A percentile compares a stretch with the other conserved stretches of the same genome.
These are phyloP conservation scores for Debaryomycetaceae sp. DNA, from an alignment of 1,139 yeast genomes.

Conservation along the genomic window DNA sequence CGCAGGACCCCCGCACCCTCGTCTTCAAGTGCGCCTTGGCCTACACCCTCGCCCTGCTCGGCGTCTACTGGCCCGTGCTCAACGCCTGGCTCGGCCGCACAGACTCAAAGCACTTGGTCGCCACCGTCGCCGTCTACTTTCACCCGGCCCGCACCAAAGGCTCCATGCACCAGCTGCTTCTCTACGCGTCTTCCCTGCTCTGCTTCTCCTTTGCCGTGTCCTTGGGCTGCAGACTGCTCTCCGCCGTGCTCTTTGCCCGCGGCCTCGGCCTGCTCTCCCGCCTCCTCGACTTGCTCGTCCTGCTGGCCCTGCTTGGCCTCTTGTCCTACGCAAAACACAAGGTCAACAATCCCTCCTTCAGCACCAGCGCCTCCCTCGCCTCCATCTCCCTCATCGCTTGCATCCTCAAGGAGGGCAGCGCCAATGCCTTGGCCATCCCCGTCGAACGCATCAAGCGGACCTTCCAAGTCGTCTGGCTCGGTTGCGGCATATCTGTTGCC, in stretches of 20 bases:
- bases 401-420: conserved; percentile 66
- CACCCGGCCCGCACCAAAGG: conserved; percentile 77
- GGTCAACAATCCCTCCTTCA: conserved; percentile 45
- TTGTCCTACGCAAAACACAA: conserved; percentile 63
- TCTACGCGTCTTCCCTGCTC: conserved; percentile 49
- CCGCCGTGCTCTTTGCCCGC: conserved; percentile 33
- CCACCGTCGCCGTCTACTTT: conserved; percentile 77
- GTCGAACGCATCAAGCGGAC: conserved; percentile 43
- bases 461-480: conserved; percentile 49
- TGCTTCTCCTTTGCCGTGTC: conserved; percentile 48
- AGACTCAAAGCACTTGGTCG: conserved; percentile 72
- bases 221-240: conserved; percentile 40
- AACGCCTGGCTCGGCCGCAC: conserved; percentile 49
- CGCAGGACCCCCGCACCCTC: conserved; percentile 5
- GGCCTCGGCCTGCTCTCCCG: conserved; percentile 46
- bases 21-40: conserved; percentile 63
- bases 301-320: conserved; percentile 48
- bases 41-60: conserved; percentile 61
- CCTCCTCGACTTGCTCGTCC: conserved; percentile 43
- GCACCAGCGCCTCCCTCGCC: conserved; percentile 69
- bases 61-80: conserved; percentile 57
- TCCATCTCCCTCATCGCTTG: conserved; percentile 64
- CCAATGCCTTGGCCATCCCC: conserved; percentile 53
- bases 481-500: conserved; percentile 47
- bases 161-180: conserved; percentile 64